phyloP scores from a whole-genome alignment of 148 eudicot genomes.

The Vaccinium myrtillus region DNA sequence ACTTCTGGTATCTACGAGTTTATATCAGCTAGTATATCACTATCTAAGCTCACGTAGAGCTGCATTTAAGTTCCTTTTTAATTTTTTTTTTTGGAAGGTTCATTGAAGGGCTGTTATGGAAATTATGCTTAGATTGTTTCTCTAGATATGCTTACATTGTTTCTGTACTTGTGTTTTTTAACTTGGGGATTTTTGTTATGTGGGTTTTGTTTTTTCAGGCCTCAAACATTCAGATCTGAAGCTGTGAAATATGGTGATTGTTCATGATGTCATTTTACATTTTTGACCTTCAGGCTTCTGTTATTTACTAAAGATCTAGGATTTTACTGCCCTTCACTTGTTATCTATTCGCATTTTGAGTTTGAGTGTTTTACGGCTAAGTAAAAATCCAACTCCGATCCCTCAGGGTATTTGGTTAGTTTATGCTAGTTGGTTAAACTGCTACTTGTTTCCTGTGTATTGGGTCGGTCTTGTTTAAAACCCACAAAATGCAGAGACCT shows the following conservation, averaged over 20 bases:
- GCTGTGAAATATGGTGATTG: conserved; percentile 8
- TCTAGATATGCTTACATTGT: background rate
- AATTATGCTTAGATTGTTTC: background rate
- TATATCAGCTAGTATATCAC: background rate
- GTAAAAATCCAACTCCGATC: conserved; percentile 19
- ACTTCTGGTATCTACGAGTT: too few relatives aligned
- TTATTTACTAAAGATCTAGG: background rate
- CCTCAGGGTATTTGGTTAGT: background rate
- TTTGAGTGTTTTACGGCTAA: conserved; percentile 5
- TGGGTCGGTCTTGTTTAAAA: background rate
- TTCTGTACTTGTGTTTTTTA: background rate
- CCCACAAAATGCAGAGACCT: conserved; percentile 42
- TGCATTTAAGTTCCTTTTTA: background rate
- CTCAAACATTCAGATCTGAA: conserved; percentile 39
- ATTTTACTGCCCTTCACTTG: background rate
- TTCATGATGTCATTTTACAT: background rate
- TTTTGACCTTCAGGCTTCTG: conserved; percentile 2
- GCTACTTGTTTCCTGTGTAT: background rate
- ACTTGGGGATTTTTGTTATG: background rate
- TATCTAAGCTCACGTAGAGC: background rate
- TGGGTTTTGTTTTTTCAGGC: conserved; percentile 14
- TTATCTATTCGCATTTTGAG: background rate
- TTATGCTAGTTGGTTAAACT: background rate
- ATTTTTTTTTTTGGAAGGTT: background rate
- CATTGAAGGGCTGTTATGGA: background rate